These are phyloP conservation scores for Curvularia spicifera DNA, from an alignment of 2,329 filamentous ascomycete species.

Conservation along the genomic window DNA sequence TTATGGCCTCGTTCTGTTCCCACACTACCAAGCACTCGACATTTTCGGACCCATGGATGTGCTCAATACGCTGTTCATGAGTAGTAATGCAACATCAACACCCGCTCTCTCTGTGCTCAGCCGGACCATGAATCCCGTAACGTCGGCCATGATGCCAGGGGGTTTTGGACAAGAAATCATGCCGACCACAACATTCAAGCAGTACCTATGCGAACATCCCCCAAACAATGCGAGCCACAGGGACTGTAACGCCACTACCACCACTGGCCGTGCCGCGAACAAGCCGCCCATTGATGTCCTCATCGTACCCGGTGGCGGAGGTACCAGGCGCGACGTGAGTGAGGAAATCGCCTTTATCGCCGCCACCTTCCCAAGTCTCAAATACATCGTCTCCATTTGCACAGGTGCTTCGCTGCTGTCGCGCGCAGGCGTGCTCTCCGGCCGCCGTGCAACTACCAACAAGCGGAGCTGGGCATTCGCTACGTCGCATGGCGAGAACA, in stretches of 20 bases:
- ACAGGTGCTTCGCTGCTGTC: slow-evolving; percentile 67
- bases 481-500: slow-evolving; percentile 56
- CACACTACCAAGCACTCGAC: slow-evolving; percentile 41
- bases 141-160: slow-evolving; percentile 25
- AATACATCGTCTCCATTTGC: slow-evolving; percentile 69
- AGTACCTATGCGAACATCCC: neutral
- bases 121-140: slow-evolving; percentile 39
- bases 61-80: slow-evolving; percentile 44
- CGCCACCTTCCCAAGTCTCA: slow-evolving; percentile 53
- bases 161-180: slow-evolving; percentile 50
- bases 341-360: slow-evolving; percentile 58
- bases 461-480: slow-evolving; percentile 62
- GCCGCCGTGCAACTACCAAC: slow-evolving; percentile 68
- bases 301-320: slow-evolving; percentile 68
- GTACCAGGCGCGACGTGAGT: slow-evolving; percentile 47
- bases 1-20: slow-evolving; percentile 34
- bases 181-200: slow-evolving; percentile 60
- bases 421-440: slow-evolving; percentile 65
- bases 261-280: neutral
- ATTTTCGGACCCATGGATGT: slow-evolving; percentile 56
- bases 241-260: neutral
- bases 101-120: slow-evolving; percentile 39
- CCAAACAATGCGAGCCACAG: neutral
- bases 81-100: slow-evolving; percentile 24
- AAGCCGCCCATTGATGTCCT: slow-evolving; percentile 62